Evolutionary conservation across 2,329 filamentous ascomycete genomes (phyloP), one percentile per base, ranked within the genome.

Genomic region (Fusarium foetens): DNA sequence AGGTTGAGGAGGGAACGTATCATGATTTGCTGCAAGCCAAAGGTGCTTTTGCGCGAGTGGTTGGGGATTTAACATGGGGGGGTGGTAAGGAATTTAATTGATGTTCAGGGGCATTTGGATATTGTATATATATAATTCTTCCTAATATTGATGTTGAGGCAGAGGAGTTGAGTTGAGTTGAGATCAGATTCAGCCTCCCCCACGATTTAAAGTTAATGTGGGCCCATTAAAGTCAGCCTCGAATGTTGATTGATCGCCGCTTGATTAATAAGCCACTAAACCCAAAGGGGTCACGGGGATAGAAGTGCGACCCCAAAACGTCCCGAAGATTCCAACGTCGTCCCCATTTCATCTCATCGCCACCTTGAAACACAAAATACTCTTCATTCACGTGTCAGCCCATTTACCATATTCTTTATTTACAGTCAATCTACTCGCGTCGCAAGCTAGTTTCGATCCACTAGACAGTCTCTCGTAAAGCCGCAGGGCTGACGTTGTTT

Each of bases 1-100:
- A 93, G 11, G 92, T 90, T 5, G 89, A 95, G 78, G 82, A 86
- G 61, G 95, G 95, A 0, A 76, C 80, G 1, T 97, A 91, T 80
- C 82, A 86, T 4, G 88, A 89, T 64, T 79, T 98, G 74, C 75
- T 88, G 49, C 75, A 70, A 23, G 79, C 58, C 23, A 79, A 77
- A 6, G 86, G 85, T 0, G 82, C 82, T 41, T 88, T 90, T 79
- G 79, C 86, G 23, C 81, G 83, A 71, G 79, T 90, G 42, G 69
- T 88, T n/a, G 80, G 80, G 6, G 79, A 80, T 13, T 80, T 72
- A 13, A 51, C 49, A 25, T 75, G 68, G 73, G 54, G 45, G 10
- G 65, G 11, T 5, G 43, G 62, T 0, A 66, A 71, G 36, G 54
- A 60, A 14, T 59, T 60, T 17, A 45, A 66, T 6, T 55, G 29